Base-by-base conservation (phyloP, 768 basidiomycete genomes). In the Clathrus columnatus region DNA sequence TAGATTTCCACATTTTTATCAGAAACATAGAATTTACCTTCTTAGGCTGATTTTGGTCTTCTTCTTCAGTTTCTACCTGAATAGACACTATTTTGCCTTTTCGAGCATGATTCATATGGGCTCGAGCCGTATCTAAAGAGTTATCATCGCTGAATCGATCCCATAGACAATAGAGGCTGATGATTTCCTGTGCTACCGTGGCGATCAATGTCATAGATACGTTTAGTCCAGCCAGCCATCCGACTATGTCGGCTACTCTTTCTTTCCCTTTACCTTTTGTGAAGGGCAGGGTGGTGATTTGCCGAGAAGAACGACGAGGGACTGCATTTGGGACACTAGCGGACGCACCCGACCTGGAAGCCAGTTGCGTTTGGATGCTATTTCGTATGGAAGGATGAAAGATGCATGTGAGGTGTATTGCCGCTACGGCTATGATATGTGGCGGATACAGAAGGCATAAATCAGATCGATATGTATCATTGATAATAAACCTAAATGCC, bases 381-480 rank as follows among this genome's bases (percentile, higher is more conserved):
- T 63, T 57, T 49, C 78, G 73, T 29, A 81, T 78, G 18, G 81
- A 79, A 0, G 75, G 70, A 63, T 91, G 84, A 8, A 92, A 74
- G 48, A 86, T 79, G 64, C 91, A 83, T 0, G 89, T 86, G 57
- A 97, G 81, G 71, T 92, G 96, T 54, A 99, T 80, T 0, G 91
- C 87, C 0, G 94, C 85, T 64, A 97, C 80, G 20, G 95, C 92
- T 61, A 98, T 89, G 54, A 97, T 74, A 66, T 98, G 92, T 0
- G 96, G 96, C 0, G 96, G 94, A 65, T 98, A 86, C 26, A 96
- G 70, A n/a, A 99, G 82, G 65, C 91, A 92, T 18, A 99, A 74
- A 54, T 94, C 89, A 4, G 91, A 93, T 51, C 94, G 83, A 65
- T 92, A 97, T 0, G 89, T 92, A 68, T 98, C 95, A 70, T 98